Percentiles rank a stretch among this genome's conserved stretches.
These are phyloP conservation scores for Psilocybe azurescens DNA, from an alignment of 768 basidiomycete genomes.

Conservation along the genomic window DNA sequence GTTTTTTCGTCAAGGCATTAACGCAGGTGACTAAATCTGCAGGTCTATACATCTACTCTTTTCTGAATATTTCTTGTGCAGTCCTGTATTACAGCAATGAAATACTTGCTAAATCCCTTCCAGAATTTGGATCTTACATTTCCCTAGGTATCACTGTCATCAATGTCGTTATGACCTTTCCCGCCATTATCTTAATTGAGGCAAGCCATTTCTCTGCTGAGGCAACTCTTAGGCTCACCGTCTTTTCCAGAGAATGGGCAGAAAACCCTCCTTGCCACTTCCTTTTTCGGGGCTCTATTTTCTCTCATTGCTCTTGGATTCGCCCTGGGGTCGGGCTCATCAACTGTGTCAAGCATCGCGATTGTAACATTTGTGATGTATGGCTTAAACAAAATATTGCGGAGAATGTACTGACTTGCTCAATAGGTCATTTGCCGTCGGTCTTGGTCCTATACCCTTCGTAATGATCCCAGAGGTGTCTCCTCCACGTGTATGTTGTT, in stretches of 20 bases:
- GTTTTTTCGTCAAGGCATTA: conserved; percentile 58
- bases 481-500: conserved; percentile 65
- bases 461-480: conserved; percentile 92
- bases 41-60: not conserved
- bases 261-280: conserved; percentile 72
- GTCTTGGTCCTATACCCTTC: conserved; percentile 92
- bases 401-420: not conserved
- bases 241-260: conserved; percentile 65
- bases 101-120: conserved; percentile 82
- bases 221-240: not conserved
- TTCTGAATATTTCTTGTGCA: conserved; percentile 27
- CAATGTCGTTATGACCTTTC: conserved; percentile 85
- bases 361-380: conserved; percentile 85
- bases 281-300: conserved; percentile 65
- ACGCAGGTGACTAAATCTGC: conserved; percentile 54
- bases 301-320: conserved; percentile 74
- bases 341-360: conserved; percentile 69
- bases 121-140: conserved; percentile 79
- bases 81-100: conserved; percentile 93
- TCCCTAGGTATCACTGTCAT: conserved; percentile 86
- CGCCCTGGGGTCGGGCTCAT: conserved; percentile 66
- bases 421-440: conserved; percentile 82
- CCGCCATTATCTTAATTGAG: conserved; percentile 87
- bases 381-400: conserved; percentile 27
- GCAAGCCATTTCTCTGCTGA: conserved; percentile 41